Percentiles rank a stretch among this genome's conserved stretches.
phyloP scores from a whole-genome alignment of 805 yeast genomes.

The Komagataella kurtzmanii region DNA sequence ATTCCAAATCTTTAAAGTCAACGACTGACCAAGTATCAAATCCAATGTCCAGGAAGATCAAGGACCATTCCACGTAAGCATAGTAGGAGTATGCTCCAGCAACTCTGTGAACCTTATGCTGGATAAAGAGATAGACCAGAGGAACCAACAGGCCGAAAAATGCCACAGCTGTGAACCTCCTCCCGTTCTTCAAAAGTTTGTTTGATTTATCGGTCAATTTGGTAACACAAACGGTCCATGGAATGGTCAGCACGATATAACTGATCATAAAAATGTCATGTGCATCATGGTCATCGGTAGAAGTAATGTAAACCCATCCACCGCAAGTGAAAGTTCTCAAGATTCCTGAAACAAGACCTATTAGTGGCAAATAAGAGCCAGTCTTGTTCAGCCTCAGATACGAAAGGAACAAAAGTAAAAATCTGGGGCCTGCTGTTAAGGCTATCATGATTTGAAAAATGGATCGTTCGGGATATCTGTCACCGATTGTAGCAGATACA shows the following conservation, averaged over 20 bases:
- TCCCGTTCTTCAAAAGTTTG: conserved; percentile 35
- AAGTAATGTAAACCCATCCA: conserved; percentile 96
- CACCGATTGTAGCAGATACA: conserved; percentile 95
- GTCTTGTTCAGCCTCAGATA: conserved; percentile 31
- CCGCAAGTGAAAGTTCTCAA: conserved; percentile 93
- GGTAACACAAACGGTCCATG: conserved; percentile 70
- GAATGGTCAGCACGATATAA: conserved; percentile 78
- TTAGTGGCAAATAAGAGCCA: conserved; percentile 21
- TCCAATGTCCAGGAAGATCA: conserved; percentile 69
- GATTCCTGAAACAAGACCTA: conserved; percentile 50
- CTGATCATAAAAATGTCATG: conserved; percentile 94
- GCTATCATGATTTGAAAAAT: conserved; percentile 88
- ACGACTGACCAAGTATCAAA: conserved; percentile 71
- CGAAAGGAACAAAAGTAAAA: conserved; percentile 41
- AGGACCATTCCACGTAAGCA: conserved; percentile 90
- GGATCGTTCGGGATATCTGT: conserved; percentile 90
- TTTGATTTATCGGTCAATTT: conserved; percentile 24
- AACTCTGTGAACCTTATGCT: conserved; percentile 75
- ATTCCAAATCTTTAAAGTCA: conserved; percentile 55
- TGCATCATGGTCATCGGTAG: conserved; percentile 93
- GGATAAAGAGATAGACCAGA: conserved; percentile 76
- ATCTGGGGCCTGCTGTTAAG: conserved; percentile 86
- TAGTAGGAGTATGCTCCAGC: conserved; percentile 95
- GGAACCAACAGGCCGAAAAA: conserved; percentile 75
- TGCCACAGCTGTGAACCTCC: conserved; percentile 36